phyloP scores from a whole-genome alignment of 177 flowering plant genomes.

The Vitis hybrid region DNA sequence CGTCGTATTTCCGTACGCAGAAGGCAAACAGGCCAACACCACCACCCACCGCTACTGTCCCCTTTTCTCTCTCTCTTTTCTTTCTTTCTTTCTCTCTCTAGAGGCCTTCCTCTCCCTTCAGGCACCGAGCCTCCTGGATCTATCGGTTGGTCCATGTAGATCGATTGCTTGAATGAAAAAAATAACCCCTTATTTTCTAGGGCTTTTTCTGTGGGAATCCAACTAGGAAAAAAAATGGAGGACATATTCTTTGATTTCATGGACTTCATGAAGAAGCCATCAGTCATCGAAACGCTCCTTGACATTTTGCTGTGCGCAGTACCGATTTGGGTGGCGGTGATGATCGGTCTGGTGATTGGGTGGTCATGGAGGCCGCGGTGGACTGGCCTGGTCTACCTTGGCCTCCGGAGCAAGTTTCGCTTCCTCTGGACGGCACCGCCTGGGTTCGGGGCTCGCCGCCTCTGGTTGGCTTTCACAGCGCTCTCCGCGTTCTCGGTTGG shows the following conservation, averaged over 20 bases:
- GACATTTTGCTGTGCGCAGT: constrained; percentile 93
- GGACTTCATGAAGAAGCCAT: constrained; percentile 62
- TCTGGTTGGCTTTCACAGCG: constrained; percentile 96
- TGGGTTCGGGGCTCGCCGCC: constrained; percentile 85
- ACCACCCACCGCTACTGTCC: not conserved
- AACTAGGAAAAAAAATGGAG: constrained; percentile 37
- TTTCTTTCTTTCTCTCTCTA: constrained; percentile 6
- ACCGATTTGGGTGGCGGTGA: constrained; percentile 96
- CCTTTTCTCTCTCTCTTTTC: not conserved
- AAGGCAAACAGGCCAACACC: not conserved
- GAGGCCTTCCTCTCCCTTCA: not conserved
- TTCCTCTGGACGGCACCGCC: constrained; percentile 90
- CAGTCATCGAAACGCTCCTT: constrained; percentile 79
- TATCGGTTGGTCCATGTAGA: not conserved
- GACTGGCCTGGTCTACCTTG: constrained; percentile 81
- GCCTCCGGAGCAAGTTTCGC: constrained; percentile 72
- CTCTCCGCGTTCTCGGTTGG: constrained; percentile 82
- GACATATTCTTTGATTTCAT: constrained; percentile 41
- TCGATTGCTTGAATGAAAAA: not conserved
- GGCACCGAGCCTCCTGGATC: not conserved
- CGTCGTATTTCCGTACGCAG: constrained; percentile 4
- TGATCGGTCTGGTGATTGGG: constrained; percentile 91
- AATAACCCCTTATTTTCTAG: not conserved
- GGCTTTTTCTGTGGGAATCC: not conserved
- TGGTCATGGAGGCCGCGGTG: constrained; percentile 98